These are phyloP conservation scores for Bertia moriformis DNA, from an alignment of 2,329 filamentous ascomycete genomes.

Conservation along the genomic window DNA sequence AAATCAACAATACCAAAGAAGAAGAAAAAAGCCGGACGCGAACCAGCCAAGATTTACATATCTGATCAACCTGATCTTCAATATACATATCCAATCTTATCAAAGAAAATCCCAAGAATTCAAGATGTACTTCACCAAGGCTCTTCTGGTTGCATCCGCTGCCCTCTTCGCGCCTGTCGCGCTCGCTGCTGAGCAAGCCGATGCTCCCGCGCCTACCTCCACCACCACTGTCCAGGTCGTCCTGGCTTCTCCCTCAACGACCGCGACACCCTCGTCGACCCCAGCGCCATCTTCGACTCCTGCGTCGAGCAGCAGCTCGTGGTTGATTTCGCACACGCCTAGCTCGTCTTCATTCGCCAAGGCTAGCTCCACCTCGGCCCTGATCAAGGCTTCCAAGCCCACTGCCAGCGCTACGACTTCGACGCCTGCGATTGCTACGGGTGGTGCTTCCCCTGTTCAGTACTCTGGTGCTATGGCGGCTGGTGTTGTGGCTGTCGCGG, in stretches of 20 bases:
- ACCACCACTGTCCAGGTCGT: conserved; percentile 13
- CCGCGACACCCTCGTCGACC: conserved; percentile 5
- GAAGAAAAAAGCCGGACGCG: neutral
- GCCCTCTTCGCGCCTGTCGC: conserved; percentile 13
- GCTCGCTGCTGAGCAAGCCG: conserved; percentile 10
- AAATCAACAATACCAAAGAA: too few species aligned
- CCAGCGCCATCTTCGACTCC: neutral
- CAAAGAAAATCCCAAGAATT: too few species aligned
- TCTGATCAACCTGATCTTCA: too few species aligned
- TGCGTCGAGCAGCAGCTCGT: neutral
- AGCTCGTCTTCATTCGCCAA: neutral
- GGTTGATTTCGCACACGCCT: neutral
- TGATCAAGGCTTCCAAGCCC: neutral
- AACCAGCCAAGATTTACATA: too few species aligned
- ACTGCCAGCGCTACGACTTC: neutral
- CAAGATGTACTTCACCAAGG: conserved; percentile 17
- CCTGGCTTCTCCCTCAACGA: conserved; percentile 4
- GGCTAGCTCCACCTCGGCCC: neutral
- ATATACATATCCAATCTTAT: too few species aligned
- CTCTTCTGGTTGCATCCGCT: conserved; percentile 12
- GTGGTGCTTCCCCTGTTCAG: neutral
- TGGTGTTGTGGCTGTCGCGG: neutral
- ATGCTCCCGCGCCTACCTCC: conserved; percentile 5
- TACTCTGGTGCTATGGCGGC: neutral
- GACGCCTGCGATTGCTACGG: neutral